phyloP scores from a whole-genome alignment of 805 yeast species.

The Yamadazyma philogaea region DNA sequence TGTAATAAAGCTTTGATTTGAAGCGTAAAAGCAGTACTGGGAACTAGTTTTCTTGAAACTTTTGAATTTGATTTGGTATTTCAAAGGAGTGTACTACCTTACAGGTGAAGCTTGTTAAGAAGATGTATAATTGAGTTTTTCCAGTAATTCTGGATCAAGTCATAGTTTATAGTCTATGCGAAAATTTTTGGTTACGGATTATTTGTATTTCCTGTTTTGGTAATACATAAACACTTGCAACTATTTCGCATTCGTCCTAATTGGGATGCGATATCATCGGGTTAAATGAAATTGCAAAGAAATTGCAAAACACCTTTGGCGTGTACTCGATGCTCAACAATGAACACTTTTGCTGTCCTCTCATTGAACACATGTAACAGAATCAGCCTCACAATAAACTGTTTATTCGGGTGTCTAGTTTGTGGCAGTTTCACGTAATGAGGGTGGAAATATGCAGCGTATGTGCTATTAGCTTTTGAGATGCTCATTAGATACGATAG shows the following conservation, averaged over 20 bases:
- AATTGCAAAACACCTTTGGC: too few relatives aligned
- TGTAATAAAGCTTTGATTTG: not conserved
- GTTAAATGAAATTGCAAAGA: not conserved
- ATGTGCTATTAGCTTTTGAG: too few relatives aligned
- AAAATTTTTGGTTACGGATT: conserved; percentile 5
- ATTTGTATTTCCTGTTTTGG: conserved; percentile 20
- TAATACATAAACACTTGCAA: conserved; percentile 22
- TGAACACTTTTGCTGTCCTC: too few relatives aligned
- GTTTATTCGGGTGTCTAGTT: too few relatives aligned
- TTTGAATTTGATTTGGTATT: too few relatives aligned
- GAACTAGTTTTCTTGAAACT: not conserved
- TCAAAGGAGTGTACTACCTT: not conserved
- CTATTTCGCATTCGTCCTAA: conserved; percentile 9
- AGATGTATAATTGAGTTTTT: conserved; percentile 1
- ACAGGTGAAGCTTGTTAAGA: not conserved
- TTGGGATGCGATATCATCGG: not conserved
- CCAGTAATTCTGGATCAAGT: conserved; percentile 6
- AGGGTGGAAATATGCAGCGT: too few relatives aligned
- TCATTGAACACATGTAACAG: too few relatives aligned
- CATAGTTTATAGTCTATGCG: conserved; percentile 14
- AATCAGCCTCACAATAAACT: too few relatives aligned
- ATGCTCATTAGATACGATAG: too few relatives aligned
- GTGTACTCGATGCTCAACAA: too few relatives aligned
- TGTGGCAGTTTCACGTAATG: too few relatives aligned
- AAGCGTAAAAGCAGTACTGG: not conserved